Percentiles rank a stretch among this genome's conserved stretches.
These are phyloP conservation scores for Alternaria consortialis DNA, from an alignment of 2,329 filamentous ascomycete species.

Conservation along the genomic window DNA sequence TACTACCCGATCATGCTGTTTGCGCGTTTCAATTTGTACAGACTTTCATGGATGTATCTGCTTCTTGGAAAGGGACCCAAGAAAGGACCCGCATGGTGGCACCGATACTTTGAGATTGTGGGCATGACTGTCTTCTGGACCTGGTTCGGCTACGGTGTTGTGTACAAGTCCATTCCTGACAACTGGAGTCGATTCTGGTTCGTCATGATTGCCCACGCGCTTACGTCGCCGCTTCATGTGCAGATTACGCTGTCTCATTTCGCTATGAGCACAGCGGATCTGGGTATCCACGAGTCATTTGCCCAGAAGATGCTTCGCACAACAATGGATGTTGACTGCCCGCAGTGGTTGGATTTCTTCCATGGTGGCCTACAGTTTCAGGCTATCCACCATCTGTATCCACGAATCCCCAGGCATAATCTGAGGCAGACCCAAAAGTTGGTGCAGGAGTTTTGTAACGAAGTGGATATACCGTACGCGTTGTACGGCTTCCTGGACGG, in stretches of 20 bases:
- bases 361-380: slow-evolving; percentile 79
- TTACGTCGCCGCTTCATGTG: slow-evolving; percentile 74
- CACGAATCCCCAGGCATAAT: slow-evolving; percentile 74
- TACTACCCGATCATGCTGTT: slow-evolving; percentile 75
- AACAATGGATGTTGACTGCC: slow-evolving; percentile 78
- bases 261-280: slow-evolving; percentile 73
- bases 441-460: slow-evolving; percentile 70
- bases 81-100: slow-evolving; percentile 72
- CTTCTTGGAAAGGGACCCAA: slow-evolving; percentile 63
- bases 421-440: slow-evolving; percentile 67
- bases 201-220: slow-evolving; percentile 69
- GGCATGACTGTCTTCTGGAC: slow-evolving; percentile 73
- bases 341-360: slow-evolving; percentile 74
- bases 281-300: slow-evolving; percentile 72
- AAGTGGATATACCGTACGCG: slow-evolving; percentile 70
- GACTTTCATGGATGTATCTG: slow-evolving; percentile 72
- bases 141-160: slow-evolving; percentile 71
- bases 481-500: slow-evolving; percentile 69
- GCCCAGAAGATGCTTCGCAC: slow-evolving; percentile 74
- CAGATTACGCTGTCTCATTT: slow-evolving; percentile 78
- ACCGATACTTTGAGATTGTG: slow-evolving; percentile 70
- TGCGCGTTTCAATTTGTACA: slow-evolving; percentile 77
- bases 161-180: slow-evolving; percentile 68
- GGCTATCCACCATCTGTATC: slow-evolving; percentile 74
- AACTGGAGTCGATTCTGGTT: slow-evolving; percentile 67